Base-by-base conservation (phyloP, 495 filamentous ascomycete species). In the Choiromyces venosus region DNA sequence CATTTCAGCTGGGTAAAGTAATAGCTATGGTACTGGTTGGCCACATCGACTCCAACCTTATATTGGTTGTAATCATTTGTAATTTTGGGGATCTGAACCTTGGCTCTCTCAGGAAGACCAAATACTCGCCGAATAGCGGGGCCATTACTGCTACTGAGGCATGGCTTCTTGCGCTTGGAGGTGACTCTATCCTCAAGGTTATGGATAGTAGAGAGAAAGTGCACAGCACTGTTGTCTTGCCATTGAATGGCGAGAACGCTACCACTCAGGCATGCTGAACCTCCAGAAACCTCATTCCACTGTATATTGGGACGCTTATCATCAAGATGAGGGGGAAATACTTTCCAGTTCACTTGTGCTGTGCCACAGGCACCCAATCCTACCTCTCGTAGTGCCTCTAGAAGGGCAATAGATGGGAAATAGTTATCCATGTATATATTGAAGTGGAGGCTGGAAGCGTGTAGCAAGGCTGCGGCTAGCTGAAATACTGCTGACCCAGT, bases 21-120 rank as follows among this genome's bases (percentile, higher is more conserved):
- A 42, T 69, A 73, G 21, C 36, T 46, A 19, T 35, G 25, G 6
- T 66, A n/a, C 61, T 75, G 72, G 52, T 75, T 71, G 44, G 67
- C 65, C 61, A 76, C 67, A 72, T 78, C 75, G 52, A 79, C 72
- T n/a, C 78, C 71, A 70, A 73, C 73, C 65, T 71, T 76, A 74
- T 72, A 39, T 37, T 76, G 42, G 65, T 76, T 75, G 68, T 75
- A 80, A 66, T 76, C 73, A 33, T 75, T 65, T 67, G 78, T 79
- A 29, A 65, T 70, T 37, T 78, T 71, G 74, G 66, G 67, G n/a
- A 66, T 64, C 36, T 66, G 71, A 37, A 73, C 52, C 14, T 65
- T 29, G 9, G 65, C 33, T 16, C 33, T 29, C n/a, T 73, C n/a
- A 36, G 64, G 37, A 18, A 73, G 70, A 1, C 65, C 70, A 76